These are phyloP conservation scores for Umbilicus rupestris DNA, from an alignment of 164 flowering plant genomes.

Conservation along the genomic window DNA sequence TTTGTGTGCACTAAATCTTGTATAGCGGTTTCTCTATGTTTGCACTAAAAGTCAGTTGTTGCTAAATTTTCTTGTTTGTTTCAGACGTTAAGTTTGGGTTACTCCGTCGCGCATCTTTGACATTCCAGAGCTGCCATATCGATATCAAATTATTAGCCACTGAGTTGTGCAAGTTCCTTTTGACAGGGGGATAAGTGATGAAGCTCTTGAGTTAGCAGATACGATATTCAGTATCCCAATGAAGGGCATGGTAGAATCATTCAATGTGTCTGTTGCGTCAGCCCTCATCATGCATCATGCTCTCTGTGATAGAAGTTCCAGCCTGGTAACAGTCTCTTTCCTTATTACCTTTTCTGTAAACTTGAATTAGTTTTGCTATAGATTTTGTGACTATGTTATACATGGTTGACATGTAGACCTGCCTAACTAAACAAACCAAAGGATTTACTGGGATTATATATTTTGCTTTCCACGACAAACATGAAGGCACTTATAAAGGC, in stretches of 20 bases:
- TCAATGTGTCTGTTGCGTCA: slow-evolving; percentile 97
- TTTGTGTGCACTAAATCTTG: too few relatives aligned
- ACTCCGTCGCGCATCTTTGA: neutral
- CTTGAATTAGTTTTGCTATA: neutral
- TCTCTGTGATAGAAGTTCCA: slow-evolving; percentile 69
- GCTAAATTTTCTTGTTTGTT: too few relatives aligned
- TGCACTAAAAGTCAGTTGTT: too few relatives aligned
- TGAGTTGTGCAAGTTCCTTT: slow-evolving; percentile 7
- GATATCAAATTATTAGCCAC: neutral
- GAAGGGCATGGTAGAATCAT: slow-evolving; percentile 98
- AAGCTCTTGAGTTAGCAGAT: slow-evolving; percentile 75
- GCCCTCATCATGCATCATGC: slow-evolving; percentile 97
- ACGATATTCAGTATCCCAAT: slow-evolving; percentile 81
- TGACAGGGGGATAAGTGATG: slow-evolving; percentile 79
- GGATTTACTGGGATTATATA: neutral
- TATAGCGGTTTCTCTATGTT: too few relatives aligned
- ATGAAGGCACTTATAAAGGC: neutral
- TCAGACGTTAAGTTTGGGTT: too few relatives aligned
- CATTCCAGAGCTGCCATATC: neutral
- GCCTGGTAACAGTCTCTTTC: slow-evolving; percentile 40
- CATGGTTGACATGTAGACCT: neutral
- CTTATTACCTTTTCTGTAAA: neutral
- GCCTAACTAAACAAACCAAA: neutral
- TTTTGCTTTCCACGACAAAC: neutral
- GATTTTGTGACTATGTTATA: neutral